Conservation (phyloP, 306 rosid species). For the Cicer cuneatum region DNA sequence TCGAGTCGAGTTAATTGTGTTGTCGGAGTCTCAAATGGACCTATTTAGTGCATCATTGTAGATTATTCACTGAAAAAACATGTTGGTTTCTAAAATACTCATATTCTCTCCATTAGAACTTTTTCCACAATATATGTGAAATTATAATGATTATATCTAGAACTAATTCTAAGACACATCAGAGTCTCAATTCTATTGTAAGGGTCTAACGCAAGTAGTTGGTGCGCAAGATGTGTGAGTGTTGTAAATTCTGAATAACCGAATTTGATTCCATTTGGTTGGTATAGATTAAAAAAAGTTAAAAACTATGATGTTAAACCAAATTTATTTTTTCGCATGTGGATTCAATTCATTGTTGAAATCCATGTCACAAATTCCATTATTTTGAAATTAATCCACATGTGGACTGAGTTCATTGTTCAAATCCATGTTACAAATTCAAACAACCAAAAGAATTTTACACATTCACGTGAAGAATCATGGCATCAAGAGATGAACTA, state of each 20-base stretch:
- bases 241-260: no score
- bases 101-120: neutral
- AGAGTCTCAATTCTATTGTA: no score
- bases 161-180: no score
- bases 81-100: neutral
- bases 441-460: conserved; percentile 21
- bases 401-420: neutral
- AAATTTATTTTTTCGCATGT: neutral
- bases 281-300: no score
- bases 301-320: no score
- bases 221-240: no score
- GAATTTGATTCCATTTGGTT: no score
- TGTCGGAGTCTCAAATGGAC: neutral
- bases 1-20: neutral
- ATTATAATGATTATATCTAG: no score
- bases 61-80: neutral
- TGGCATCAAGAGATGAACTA: conserved; percentile 30
- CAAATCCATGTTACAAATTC: conserved; percentile 19
- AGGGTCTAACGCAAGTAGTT: no score
- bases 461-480: conserved; percentile 33
- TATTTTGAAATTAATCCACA: conserved; percentile 1
- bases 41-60: neutral
- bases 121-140: no score
- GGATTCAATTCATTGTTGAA: neutral
- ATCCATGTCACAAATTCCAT: conserved; percentile 24